phyloP scores from a whole-genome alignment of 2,329 filamentous ascomycete genomes.

The Botrytis sinoallii region DNA sequence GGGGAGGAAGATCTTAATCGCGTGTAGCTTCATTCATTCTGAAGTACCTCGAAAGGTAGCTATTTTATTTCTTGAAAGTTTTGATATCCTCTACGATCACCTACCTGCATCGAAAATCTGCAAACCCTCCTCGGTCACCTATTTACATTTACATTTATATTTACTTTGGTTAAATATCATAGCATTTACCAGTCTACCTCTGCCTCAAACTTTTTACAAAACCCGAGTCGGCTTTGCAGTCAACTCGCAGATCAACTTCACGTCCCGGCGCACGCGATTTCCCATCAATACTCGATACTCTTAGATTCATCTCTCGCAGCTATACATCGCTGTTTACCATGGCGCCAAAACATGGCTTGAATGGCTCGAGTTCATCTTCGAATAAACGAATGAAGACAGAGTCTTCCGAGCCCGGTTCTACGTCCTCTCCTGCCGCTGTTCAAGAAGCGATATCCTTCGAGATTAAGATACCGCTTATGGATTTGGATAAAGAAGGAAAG shows the following conservation, averaged over 20 bases:
- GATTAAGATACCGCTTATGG: constrained; percentile 18
- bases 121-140: neutral
- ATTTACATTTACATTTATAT: neutral
- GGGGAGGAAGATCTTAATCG: neutral
- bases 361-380: constrained; percentile 17
- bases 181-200: neutral
- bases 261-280: neutral
- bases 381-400: constrained; percentile 30
- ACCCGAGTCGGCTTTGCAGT: neutral
- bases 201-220: neutral
- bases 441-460: constrained; percentile 26
- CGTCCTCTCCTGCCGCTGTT: constrained; percentile 22
- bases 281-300: neutral
- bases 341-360: constrained; percentile 34
- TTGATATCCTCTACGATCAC: neutral
- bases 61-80: neutral
- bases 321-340: constrained; percentile 21
- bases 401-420: constrained; percentile 24
- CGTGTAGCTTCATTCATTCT: neutral
- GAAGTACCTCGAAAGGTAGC: neutral
- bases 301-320: neutral
- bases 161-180: neutral
- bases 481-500: constrained; percentile 15
- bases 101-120: neutral
- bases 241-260: neutral